phyloP scores from a whole-genome alignment of 1,139 yeast genomes.

The Lodderomyces jiufengensis region DNA sequence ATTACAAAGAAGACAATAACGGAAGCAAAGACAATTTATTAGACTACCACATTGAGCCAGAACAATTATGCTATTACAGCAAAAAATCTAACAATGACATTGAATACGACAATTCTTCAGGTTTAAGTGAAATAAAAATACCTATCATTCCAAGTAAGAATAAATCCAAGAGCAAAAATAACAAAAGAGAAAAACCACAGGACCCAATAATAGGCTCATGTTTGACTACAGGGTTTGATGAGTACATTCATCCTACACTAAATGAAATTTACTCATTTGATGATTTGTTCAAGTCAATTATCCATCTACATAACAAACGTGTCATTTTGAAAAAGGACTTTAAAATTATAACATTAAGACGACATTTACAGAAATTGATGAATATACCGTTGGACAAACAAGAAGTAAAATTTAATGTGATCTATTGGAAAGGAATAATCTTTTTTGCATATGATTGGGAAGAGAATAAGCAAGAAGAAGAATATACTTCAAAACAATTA shows the following conservation, averaged over 20 bases:
- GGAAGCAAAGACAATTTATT: no score
- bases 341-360: slow-evolving; percentile 19
- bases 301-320: slow-evolving; percentile 11
- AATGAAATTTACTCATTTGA: slow-evolving; percentile 18
- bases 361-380: slow-evolving; percentile 20
- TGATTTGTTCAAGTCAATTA: slow-evolving; percentile 17
- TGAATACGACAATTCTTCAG: no score
- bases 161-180: slow-evolving; percentile 2
- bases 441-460: slow-evolving; percentile 22
- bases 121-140: no score
- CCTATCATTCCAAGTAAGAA: slow-evolving; percentile 3
- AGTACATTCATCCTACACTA: slow-evolving; percentile 13
- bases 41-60: no score
- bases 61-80: no score
- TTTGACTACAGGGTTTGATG: slow-evolving; percentile 18
- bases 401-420: slow-evolving; percentile 17
- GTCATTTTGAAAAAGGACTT: slow-evolving; percentile 9
- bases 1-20: no score
- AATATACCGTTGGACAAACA: slow-evolving; percentile 18
- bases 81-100: no score
- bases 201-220: slow-evolving; percentile 18
- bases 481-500: background rate
- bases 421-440: slow-evolving; percentile 20
- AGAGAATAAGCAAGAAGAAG: slow-evolving; percentile 5
- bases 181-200: slow-evolving; percentile 7